These are phyloP conservation scores for Paraglomus brasilianum DNA, from an alignment of 192 early-diverging fungal genomes.

Conservation along the genomic window DNA sequence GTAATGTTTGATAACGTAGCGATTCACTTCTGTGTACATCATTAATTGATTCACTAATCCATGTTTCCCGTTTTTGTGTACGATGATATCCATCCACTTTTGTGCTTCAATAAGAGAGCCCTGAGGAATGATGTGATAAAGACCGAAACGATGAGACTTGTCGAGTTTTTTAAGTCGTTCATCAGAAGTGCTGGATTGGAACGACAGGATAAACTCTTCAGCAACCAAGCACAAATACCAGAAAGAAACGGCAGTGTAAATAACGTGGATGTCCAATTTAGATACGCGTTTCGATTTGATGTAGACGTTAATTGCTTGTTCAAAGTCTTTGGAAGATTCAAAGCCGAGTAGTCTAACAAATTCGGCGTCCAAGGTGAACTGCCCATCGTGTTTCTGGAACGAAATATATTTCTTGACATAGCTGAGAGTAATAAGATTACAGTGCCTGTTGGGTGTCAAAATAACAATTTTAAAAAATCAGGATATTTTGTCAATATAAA, in stretches of 20 bases:
- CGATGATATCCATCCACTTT: conserved; percentile 4
- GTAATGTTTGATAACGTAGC: conserved; percentile 18
- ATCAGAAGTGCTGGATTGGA: background rate
- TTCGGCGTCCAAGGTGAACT: background rate
- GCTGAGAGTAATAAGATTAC: background rate
- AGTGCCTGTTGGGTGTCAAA: too few relatives aligned
- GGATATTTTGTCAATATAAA: too few relatives aligned
- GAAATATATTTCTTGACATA: background rate
- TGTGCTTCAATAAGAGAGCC: conserved; percentile 8
- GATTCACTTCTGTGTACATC: background rate
- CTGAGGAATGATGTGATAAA: conserved; percentile 20
- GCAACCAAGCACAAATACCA: conserved; percentile 25
- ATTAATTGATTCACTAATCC: conserved; percentile 10
- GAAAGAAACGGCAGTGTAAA: conserved; percentile 3
- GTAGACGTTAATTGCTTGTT: background rate
- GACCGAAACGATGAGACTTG: background rate
- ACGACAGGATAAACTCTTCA: background rate
- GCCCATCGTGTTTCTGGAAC: conserved; percentile 6
- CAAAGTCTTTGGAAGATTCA: background rate
- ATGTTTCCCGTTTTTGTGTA: conserved; percentile 7
- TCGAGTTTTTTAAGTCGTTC: background rate
- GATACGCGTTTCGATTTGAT: conserved; percentile 2
- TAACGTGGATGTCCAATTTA: conserved; percentile 2
- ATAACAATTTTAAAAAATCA: too few relatives aligned
- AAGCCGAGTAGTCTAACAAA: conserved; percentile 2